Conservation (phyloP, 2,329 filamentous ascomycete genomes). For the Hyphodiscus sp. region DNA sequence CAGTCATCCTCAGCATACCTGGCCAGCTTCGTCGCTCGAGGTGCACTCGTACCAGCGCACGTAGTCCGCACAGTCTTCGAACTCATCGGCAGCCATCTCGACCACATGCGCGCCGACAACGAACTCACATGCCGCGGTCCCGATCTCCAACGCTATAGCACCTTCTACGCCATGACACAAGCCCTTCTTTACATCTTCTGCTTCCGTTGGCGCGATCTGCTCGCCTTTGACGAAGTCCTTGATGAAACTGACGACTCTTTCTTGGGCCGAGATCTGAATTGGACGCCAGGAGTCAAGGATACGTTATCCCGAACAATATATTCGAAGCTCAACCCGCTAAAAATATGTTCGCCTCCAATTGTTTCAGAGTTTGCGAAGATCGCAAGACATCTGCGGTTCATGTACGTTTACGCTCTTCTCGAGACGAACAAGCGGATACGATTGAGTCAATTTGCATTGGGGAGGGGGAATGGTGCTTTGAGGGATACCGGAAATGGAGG, state of each 20-base stretch:
- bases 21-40: constrained; percentile 88
- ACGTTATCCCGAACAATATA: constrained; percentile 72
- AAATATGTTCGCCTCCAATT: constrained; percentile 86
- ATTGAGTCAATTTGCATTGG: constrained; percentile 62
- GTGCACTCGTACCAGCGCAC: constrained; percentile 69
- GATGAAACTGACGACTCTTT: constrained; percentile 55
- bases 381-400: constrained; percentile 74
- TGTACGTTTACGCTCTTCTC: constrained; percentile 83
- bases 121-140: constrained; percentile 74
- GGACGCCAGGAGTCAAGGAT: constrained; percentile 69
- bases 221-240: constrained; percentile 49
- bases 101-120: constrained; percentile 65
- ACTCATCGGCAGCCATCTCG: constrained; percentile 70
- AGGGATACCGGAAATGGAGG: constrained; percentile 40
- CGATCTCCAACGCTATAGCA: constrained; percentile 61
- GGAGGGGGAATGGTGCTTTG: constrained; percentile 41
- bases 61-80: constrained; percentile 79
- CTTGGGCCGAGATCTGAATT: constrained; percentile 66
- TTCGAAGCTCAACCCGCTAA: constrained; percentile 87
- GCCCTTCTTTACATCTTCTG: constrained; percentile 75
- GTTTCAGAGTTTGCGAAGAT: constrained; percentile 89
- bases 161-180: constrained; percentile 66
- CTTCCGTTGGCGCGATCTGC: constrained; percentile 93
- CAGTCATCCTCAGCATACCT: constrained; percentile 88
- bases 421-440: constrained; percentile 90